Percentiles rank a stretch among this genome's conserved stretches.
These are phyloP conservation scores for Pyricularia sp. DNA, from an alignment of 2,329 filamentous ascomycete genomes.

Conservation along the genomic window DNA sequence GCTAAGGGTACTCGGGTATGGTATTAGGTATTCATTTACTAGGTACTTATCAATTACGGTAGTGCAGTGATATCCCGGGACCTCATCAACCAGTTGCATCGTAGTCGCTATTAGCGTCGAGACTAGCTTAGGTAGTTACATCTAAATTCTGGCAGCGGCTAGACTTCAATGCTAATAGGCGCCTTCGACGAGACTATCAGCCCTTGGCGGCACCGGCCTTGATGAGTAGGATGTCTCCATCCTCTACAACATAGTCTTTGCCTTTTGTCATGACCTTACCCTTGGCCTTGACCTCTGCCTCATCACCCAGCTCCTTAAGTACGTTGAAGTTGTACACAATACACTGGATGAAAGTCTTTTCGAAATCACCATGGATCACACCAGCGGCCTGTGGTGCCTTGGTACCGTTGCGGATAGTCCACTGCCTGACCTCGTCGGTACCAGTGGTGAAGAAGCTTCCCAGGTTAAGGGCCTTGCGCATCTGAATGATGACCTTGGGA, in stretches of 20 bases:
- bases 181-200: conserved; percentile 20
- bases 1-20: background rate
- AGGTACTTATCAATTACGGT: background rate
- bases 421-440: conserved; percentile 91
- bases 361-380: conserved; percentile 96
- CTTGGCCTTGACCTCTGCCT: conserved; percentile 72
- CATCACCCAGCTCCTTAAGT: conserved; percentile 78
- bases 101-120: background rate
- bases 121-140: background rate
- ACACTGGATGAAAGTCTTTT: conserved; percentile 98
- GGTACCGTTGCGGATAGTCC: conserved; percentile 90
- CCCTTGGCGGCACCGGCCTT: conserved; percentile 77
- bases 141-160: background rate
- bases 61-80: background rate
- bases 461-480: conserved; percentile 84
- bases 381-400: conserved; percentile 97
- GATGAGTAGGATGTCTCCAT: conserved; percentile 74
- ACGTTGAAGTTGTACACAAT: conserved; percentile 81
- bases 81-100: background rate
- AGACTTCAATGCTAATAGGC: background rate
- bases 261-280: conserved; percentile 98
- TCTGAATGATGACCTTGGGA: conserved; percentile 81
- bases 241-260: conserved; percentile 86
- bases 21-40: background rate
- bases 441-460: conserved; percentile 96